Percentiles rank a stretch among this genome's conserved stretches.
Evolutionary conservation across 1,284 basidiomycete species (phyloP).

Genomic region (Cystobasidium sp.): DNA sequence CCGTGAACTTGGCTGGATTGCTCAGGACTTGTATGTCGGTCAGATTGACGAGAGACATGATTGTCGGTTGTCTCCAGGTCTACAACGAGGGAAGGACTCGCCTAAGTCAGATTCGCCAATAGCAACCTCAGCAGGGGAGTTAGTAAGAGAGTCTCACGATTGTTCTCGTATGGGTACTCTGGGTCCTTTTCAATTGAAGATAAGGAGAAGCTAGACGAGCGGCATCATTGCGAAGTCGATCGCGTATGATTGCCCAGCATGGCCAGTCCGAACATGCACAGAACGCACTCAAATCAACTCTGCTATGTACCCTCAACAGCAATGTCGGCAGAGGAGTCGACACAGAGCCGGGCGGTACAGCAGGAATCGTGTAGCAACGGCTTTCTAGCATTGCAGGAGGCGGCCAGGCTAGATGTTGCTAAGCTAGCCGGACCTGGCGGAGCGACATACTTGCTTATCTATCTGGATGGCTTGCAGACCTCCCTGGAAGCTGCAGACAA

Average conservation of each 20-base stretch:
- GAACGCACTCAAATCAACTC: no score
- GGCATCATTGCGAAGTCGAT: no score
- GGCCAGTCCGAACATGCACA: no score
- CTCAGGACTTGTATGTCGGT: slow-evolving; percentile 66
- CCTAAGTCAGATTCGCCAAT: neutral
- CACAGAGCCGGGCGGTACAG: no score
- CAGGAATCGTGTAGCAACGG: no score
- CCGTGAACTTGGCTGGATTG: slow-evolving; percentile 88
- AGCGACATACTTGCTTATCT: slow-evolving; percentile 14
- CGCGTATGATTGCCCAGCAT: no score
- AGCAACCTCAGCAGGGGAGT: neutral
- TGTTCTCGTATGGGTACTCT: no score
- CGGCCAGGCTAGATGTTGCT: slow-evolving; percentile 48
- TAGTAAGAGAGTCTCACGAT: no score
- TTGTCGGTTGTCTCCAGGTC: neutral
- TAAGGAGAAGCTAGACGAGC: no score
- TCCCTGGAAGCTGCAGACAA: neutral
- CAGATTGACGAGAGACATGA: slow-evolving; percentile 44
- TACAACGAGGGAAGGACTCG: neutral
- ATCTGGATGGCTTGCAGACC: slow-evolving; percentile 6
- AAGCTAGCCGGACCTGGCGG: slow-evolving; percentile 33
- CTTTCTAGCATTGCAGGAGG: slow-evolving; percentile 44
- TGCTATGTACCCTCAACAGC: neutral
- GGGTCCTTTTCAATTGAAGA: no score
- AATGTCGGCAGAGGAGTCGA: neutral